These are phyloP conservation scores for Cadophora gregata DNA, from an alignment of 2,329 filamentous ascomycete species.

Conservation along the genomic window DNA sequence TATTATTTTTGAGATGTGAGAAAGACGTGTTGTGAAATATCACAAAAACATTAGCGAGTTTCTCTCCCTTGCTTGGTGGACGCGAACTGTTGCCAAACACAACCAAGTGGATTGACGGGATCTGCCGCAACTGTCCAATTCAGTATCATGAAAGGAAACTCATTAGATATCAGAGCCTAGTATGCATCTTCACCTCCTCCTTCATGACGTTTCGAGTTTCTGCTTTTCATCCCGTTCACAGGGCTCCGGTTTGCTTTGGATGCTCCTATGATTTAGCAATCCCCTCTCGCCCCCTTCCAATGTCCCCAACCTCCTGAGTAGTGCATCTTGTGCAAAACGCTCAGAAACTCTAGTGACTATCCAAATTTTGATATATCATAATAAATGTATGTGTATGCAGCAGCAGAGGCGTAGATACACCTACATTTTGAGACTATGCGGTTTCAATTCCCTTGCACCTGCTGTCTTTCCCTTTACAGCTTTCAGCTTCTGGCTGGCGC, in stretches of 20 bases:
- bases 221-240: not conserved
- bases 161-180: too few relatives aligned
- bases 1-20: slow-evolving; percentile 10
- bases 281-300: not conserved
- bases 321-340: slow-evolving; percentile 4
- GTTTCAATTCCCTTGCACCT: not conserved
- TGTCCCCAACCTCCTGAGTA: slow-evolving; percentile 2
- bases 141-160: too few relatives aligned
- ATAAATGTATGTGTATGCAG: not conserved
- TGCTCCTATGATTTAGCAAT: not conserved
- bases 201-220: not conserved
- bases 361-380: slow-evolving; percentile 14
- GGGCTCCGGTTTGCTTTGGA: not conserved
- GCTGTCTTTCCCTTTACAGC: not conserved
- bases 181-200: too few relatives aligned
- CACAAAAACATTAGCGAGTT: not conserved
- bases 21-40: not conserved
- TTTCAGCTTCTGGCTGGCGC: slow-evolving; percentile 3
- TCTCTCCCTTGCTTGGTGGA: slow-evolving; percentile 7
- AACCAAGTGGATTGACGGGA: too few relatives aligned
- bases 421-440: not conserved
- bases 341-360: not conserved
- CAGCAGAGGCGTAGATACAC: not conserved
- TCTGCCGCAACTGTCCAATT: too few relatives aligned
- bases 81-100: too few relatives aligned